Evolutionary conservation across 176 grass and related monocot species (phyloP), one percentile per base, ranked within the genome.

Genomic region (Avena eriantha): DNA sequence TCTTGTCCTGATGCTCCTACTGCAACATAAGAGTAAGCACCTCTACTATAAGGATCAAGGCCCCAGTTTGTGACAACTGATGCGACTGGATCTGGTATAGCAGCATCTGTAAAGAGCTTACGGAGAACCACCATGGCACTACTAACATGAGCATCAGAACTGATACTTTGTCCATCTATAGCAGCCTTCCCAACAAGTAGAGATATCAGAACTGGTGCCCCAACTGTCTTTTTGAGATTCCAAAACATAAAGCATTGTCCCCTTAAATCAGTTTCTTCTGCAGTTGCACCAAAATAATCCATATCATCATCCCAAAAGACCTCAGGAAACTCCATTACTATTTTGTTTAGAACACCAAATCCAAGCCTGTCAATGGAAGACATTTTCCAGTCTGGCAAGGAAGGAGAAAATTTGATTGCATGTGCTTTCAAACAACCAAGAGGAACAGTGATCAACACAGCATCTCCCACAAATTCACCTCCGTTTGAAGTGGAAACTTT

Each of bases 241-340:
- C 97, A 99, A 94, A 99, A 99, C 97, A 99, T 99, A 92, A 96
- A 99, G 77, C 97, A 99, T 43, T 85, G 92, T 61, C 97, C 97
- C 89, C 97, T 94, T 87, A 85, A 79, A 88, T 87, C 85, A 54
- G 92, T 96, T 88, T 99, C 90, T 86, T 99, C 97, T 15, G 97
- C 94, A 81, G 94, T 99, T 71, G 90, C 94, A 43, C 97, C 97
- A 87, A 99, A 99, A 77, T 99, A 99, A 84, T 99, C 97, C 48
- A 99, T 87, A 78, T 84, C 96, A 77, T 99, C 97, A 92, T 99
- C 97, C 97, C 94, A 99, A 87, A 99, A 99, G 46, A 91, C 90
- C 69, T 87, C 87, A 83, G 97, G 76, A 76, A 99, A 99, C 87
- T 99, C 97, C 87, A 99, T 87, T 77, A 93, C 82, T 67, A 99